Percentiles rank a stretch among this genome's conserved stretches.
These are phyloP conservation scores for Grosmannia huntii DNA, from an alignment of 2,329 filamentous ascomycete genomes.

Conservation along the genomic window DNA sequence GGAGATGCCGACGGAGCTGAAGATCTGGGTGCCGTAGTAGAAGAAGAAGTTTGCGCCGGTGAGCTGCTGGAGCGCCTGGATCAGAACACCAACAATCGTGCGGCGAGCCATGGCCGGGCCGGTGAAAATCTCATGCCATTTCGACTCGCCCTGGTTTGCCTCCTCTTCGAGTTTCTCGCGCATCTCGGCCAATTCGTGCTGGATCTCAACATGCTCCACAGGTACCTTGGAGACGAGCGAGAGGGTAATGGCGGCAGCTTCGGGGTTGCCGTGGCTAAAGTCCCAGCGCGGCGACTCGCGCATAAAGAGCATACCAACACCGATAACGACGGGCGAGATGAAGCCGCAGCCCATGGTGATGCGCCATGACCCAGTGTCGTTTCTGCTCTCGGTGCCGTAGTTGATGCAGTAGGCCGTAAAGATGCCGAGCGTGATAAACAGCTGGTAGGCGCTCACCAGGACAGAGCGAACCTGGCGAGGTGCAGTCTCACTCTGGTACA, in stretches of 20 bases:
- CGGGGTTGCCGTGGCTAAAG: slow-evolving; percentile 45
- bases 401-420: slow-evolving; percentile 55
- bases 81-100: slow-evolving; percentile 49
- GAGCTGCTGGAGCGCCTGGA: slow-evolving; percentile 56
- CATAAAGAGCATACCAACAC: slow-evolving; percentile 50
- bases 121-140: slow-evolving; percentile 41
- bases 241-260: slow-evolving; percentile 43
- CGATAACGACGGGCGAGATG: slow-evolving; percentile 54
- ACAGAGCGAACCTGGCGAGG: slow-evolving; percentile 54
- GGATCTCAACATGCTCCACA: slow-evolving; percentile 40
- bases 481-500: slow-evolving; percentile 62
- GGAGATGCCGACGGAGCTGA: slow-evolving; percentile 39
- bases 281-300: slow-evolving; percentile 65
- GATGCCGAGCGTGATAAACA: slow-evolving; percentile 62
- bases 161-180: slow-evolving; percentile 53
- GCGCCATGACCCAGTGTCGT: slow-evolving; percentile 45
- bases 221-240: slow-evolving; percentile 47
- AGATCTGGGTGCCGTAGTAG: slow-evolving; percentile 49
- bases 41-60: slow-evolving; percentile 48
- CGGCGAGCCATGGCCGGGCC: slow-evolving; percentile 36
- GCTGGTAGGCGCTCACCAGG: slow-evolving; percentile 54
- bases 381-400: slow-evolving; percentile 41
- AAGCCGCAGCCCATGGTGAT: slow-evolving; percentile 54
- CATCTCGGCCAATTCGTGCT: slow-evolving; percentile 50
- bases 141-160: slow-evolving; percentile 33